Evolutionary conservation across 208 protist species (phyloP).

Genomic region (Leishmania major): DNA sequence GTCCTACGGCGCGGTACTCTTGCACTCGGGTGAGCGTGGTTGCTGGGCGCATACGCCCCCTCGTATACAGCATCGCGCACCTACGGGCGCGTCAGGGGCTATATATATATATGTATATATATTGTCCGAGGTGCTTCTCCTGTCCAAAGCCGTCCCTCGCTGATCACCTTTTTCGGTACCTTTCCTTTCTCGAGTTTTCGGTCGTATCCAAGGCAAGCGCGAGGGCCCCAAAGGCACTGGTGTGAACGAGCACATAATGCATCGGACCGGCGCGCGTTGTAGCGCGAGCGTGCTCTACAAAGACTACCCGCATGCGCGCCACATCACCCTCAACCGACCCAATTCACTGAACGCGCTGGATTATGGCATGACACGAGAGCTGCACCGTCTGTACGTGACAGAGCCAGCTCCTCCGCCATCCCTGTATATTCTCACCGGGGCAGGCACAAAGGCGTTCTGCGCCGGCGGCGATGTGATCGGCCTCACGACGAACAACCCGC

Average conservation of each 20-base stretch:
- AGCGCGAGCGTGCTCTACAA: constrained; percentile 41
- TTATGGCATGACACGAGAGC: constrained; percentile 47
- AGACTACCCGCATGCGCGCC: constrained; percentile 53
- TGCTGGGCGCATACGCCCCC: not conserved
- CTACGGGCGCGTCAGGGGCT: too few species aligned
- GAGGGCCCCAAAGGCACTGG: not conserved
- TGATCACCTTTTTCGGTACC: not conserved
- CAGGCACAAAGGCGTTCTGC: constrained; percentile 78
- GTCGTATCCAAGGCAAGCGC: too few species aligned
- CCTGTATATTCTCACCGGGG: constrained; percentile 66
- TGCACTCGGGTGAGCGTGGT: not conserved
- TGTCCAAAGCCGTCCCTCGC: too few species aligned
- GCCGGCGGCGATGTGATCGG: constrained; percentile 83
- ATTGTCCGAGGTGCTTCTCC: too few species aligned
- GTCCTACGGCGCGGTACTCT: not conserved
- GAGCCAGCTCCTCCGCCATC: constrained; percentile 29
- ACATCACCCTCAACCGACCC: constrained; percentile 56
- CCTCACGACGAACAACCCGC: constrained; percentile 35
- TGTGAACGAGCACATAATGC: not conserved
- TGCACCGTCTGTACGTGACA: constrained; percentile 44
- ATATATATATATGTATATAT: too few species aligned
- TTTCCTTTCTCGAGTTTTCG: not conserved
- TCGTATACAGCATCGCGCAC: not conserved
- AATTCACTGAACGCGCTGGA: constrained; percentile 71
- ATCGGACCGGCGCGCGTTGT: not conserved